Conservation (phyloP, 768 basidiomycete species). For the Serendipita indica region DNA sequence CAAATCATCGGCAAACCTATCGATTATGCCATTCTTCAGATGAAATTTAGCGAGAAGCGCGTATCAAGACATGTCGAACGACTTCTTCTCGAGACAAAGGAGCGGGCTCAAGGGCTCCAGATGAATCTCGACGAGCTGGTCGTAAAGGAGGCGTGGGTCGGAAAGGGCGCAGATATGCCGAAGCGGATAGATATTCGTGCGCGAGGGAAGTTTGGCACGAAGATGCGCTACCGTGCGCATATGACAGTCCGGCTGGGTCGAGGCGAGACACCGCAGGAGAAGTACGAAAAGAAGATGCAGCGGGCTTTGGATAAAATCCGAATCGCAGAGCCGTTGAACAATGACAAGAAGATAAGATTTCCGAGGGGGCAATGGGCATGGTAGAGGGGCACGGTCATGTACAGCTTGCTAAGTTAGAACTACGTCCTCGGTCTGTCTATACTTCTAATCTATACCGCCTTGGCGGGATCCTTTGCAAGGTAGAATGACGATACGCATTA, state of each 20-base stretch:
- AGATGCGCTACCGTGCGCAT: background rate
- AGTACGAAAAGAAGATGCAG: background rate
- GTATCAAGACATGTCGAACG: conserved; percentile 75
- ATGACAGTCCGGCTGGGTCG: background rate
- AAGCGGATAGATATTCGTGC: conserved; percentile 70
- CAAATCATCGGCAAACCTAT: conserved; percentile 86
- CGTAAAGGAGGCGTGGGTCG: conserved; percentile 95
- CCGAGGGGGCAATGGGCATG: conserved; percentile 5
- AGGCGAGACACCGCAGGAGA: background rate
- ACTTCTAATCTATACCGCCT: no score
- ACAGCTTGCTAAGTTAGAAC: no score
- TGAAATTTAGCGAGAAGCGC: conserved; percentile 91
- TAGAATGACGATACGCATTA: no score
- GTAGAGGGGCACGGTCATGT: no score
- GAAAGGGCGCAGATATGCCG: conserved; percentile 52
- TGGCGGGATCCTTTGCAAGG: no score
- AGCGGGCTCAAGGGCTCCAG: conserved; percentile 70
- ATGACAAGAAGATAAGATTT: background rate
- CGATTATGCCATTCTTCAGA: conserved; percentile 89
- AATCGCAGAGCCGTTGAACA: background rate
- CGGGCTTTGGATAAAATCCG: background rate
- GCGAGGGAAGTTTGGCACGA: conserved; percentile 65
- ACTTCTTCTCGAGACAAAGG: conserved; percentile 73
- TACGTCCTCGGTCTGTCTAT: no score
- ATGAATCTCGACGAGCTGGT: conserved; percentile 59